These are phyloP conservation scores for Euphorbia schlechtendalii DNA, from an alignment of 441 rosid genomes.

Conservation along the genomic window DNA sequence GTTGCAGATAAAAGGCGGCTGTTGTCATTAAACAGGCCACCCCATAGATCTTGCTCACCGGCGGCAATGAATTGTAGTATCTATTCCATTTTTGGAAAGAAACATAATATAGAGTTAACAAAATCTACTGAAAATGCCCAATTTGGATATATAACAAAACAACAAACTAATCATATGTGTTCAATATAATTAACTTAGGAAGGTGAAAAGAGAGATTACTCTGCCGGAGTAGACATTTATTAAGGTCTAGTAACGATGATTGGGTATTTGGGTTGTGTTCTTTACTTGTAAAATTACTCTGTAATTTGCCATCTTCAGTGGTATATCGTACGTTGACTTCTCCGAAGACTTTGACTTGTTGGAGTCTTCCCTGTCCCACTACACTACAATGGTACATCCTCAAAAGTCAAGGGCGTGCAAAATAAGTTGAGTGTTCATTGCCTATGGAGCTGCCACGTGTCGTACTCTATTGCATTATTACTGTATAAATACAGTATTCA, in stretches of 20 bases:
- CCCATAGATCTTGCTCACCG: conserved; percentile 62
- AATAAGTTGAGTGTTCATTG: background rate
- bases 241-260: background rate
- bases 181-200: background rate
- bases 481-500: too few relatives aligned
- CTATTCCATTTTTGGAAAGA: conserved; percentile 22
- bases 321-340: conserved; percentile 4
- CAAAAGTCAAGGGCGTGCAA: background rate
- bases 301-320: background rate
- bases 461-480: background rate
- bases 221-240: conserved; percentile 49
- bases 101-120: background rate
- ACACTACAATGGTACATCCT: too few relatives aligned
- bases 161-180: background rate
- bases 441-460: background rate
- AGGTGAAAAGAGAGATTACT: conserved; percentile 32
- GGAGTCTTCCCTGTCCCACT: background rate
- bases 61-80: conserved; percentile 52
- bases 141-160: background rate
- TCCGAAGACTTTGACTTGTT: conserved; percentile 18
- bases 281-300: background rate
- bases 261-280: too few relatives aligned
- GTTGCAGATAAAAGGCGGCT: conserved; percentile 35
- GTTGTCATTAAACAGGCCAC: conserved; percentile 57
- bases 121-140: background rate